A percentile compares a stretch with the other conserved stretches of the same genome.
Conservation (phyloP, 257 asterid species). For the Solanum bukasovii region DNA sequence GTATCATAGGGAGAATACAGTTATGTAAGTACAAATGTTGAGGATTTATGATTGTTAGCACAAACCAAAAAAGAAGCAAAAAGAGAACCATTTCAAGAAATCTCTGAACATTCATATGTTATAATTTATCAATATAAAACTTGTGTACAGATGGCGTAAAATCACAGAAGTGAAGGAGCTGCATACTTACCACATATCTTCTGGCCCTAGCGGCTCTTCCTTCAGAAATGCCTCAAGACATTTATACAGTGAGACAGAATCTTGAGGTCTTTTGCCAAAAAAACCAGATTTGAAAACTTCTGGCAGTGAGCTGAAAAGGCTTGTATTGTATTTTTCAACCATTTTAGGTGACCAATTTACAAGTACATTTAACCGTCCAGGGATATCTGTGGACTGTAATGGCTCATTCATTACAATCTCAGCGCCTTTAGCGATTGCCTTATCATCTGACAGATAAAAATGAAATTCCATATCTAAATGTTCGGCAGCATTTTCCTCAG, state of each 20-base stretch:
- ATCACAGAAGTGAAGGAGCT: neutral
- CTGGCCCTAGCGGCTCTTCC: conserved; percentile 99
- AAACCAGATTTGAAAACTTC: conserved; percentile 70
- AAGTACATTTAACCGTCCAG: conserved; percentile 49
- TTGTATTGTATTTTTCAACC: conserved; percentile 33
- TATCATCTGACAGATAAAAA: conserved; percentile 60
- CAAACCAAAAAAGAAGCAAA: neutral
- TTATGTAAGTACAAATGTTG: neutral
- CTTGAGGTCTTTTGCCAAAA: conserved; percentile 59
- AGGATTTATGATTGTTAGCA: neutral
- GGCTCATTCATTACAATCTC: conserved; percentile 54
- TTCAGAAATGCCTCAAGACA: conserved; percentile 90
- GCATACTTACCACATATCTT: conserved; percentile 93
- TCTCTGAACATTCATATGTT: neutral
- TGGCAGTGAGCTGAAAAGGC: conserved; percentile 50
- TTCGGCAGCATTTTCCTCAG: conserved; percentile 28
- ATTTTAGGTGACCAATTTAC: conserved; percentile 64
- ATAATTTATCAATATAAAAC: neutral
- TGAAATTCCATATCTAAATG: conserved; percentile 33
- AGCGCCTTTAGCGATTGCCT: conserved; percentile 32
- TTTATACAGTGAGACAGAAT: conserved; percentile 73
- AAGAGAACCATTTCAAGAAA: neutral
- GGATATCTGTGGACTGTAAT: conserved; percentile 20
- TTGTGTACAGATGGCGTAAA: neutral
- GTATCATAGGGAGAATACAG: neutral